These are phyloP conservation scores for Jamesozyma lodderae DNA, from an alignment of 805 yeast genomes.

Conservation along the genomic window DNA sequence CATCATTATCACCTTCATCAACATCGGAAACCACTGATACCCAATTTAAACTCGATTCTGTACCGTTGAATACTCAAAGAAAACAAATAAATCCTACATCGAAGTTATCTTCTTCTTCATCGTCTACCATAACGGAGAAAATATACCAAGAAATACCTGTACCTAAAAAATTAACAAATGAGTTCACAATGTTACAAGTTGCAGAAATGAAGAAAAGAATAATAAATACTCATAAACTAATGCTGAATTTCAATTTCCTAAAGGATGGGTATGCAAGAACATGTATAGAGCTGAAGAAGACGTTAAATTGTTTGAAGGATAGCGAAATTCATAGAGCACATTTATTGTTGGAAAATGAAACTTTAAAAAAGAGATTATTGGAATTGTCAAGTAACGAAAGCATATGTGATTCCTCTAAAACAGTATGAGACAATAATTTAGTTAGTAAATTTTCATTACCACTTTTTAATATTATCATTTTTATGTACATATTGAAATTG, in stretches of 20 bases:
- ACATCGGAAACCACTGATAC: conserved; percentile 6
- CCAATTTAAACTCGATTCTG: conserved; percentile 9
- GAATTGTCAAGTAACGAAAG: no score
- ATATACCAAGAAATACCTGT: conserved; percentile 2
- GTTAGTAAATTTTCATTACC: no score
- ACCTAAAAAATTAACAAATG: conserved; percentile 22
- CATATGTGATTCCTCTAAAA: no score
- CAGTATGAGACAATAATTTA: no score
- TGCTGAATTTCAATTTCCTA: conserved; percentile 26
- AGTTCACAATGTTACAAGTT: conserved; percentile 26
- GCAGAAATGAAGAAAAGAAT: conserved; percentile 27
- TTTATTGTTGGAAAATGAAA: conserved; percentile 31
- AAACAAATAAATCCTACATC: background rate
- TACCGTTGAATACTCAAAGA: conserved; percentile 1
- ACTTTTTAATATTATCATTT: no score
- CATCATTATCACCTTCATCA: conserved; percentile 29
- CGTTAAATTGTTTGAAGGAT: conserved; percentile 28
- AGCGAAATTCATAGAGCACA: conserved; percentile 33
- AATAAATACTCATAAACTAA: conserved; percentile 27
- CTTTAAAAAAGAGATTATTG: conserved; percentile 24
- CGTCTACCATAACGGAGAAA: conserved; percentile 1
- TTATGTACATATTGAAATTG: no score
- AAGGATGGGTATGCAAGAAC: conserved; percentile 30
- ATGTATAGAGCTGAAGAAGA: conserved; percentile 27
- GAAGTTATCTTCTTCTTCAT: background rate